Base-by-base conservation (phyloP, 148 eudicot genomes). In the Oxyria digyna region DNA sequence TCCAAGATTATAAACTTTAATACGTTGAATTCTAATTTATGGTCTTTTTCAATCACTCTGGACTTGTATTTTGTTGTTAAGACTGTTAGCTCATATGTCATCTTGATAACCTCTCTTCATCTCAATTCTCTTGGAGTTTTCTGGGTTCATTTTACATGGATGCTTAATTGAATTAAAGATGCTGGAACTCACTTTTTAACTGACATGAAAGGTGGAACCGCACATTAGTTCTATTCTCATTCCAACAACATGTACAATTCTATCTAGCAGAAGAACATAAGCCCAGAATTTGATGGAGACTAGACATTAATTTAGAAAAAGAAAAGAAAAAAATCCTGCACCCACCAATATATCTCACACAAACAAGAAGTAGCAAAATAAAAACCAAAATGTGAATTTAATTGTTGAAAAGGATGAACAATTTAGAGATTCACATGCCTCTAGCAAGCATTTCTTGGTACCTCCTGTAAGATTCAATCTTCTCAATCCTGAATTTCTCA, bases 391-490 rank as follows among this genome's bases (percentile, higher is more conserved):
- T 20, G 17, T 42, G 6, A n/a, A 52, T 37, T 45, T 55, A 43
- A 1, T n/a, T 32, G 37, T 42, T 21, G 49, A 63, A 57, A 40
- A 55, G 33, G 3, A 35, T 32, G 9, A 42, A 67, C 33, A 69
- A 52, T 6, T 2, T 50, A 20, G 4, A 6, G 13, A 21, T 8
- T 59, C 82, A 82, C 63, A 88, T 80, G 76, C 87, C 85, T 80
- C 99, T 91, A 71, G 97, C 97, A 87, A 95, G 80, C 86, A 95
- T 87, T 69, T 91, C 99, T 77, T 95, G 99, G 70, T 81, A 95
- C 76, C 85, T 91, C 79, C 99, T 83, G 67, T 85, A 79, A 15
- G 99, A 95, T 74, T 95, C 99, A 71, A 77, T 78, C 79, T 95
- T 95, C 82, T 95, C 99, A 84, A 95, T 70, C 87, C 80, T 79